Evolutionary conservation across 208 protist species (phyloP).

Genomic region (Trypanosoma cruzi): DNA sequence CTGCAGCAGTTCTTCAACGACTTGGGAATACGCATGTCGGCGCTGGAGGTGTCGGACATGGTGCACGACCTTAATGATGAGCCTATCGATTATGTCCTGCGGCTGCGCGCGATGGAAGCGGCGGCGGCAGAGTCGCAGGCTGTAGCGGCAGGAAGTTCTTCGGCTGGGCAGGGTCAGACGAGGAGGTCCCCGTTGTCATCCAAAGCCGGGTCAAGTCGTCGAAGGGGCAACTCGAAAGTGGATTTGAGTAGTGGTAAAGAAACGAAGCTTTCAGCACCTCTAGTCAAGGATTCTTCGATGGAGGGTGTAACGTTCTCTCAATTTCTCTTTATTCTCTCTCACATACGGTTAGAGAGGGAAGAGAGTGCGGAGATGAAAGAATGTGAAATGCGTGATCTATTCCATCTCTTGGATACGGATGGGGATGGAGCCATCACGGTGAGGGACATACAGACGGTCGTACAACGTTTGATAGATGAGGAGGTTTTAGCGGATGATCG

Average conservation of each 20-base stretch:
- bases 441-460: constrained; percentile 42
- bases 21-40: constrained; percentile 39
- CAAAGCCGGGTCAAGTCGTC: background rate
- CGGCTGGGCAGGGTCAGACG: background rate
- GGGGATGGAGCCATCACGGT: constrained; percentile 55
- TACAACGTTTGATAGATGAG: constrained; percentile 39
- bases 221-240: background rate
- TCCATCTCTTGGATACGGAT: constrained; percentile 54
- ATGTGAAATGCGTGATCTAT: constrained; percentile 39
- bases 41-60: constrained; percentile 56
- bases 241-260: background rate
- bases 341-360: constrained; percentile 27
- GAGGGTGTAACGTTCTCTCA: constrained; percentile 45
- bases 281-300: background rate
- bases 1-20: constrained; percentile 54
- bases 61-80: constrained; percentile 37
- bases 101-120: constrained; percentile 12
- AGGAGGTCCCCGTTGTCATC: background rate
- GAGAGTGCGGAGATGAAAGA: constrained; percentile 21
- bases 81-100: constrained; percentile 29
- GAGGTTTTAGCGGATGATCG: constrained; percentile 38
- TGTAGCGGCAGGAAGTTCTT: background rate
- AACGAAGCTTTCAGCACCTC: background rate
- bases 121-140: background rate
- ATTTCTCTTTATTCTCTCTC: constrained; percentile 71